These are phyloP conservation scores for Falciphora oryzae DNA, from an alignment of 2,329 filamentous ascomycete genomes.

Conservation along the genomic window DNA sequence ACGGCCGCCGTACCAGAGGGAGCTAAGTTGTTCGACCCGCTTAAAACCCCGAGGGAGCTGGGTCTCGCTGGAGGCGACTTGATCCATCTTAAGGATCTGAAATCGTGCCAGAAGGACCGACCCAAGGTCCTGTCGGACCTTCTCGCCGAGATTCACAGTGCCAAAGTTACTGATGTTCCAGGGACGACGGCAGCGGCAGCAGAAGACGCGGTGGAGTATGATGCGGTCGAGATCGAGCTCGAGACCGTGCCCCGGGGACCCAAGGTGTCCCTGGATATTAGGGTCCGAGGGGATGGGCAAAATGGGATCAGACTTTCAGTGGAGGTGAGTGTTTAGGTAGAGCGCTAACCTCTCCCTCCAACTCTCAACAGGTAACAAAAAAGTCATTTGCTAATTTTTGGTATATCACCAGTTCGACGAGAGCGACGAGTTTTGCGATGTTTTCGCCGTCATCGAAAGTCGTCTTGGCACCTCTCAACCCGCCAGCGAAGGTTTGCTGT, in stretches of 20 bases:
- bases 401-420: too few species aligned
- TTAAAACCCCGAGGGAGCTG: neutral
- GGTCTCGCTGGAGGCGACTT: neutral
- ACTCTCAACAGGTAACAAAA: too few species aligned
- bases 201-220: neutral
- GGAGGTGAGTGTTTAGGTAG: too few species aligned
- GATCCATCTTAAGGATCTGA: slow-evolving; percentile 6
- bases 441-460: too few species aligned
- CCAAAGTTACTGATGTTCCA: neutral
- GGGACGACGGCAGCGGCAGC: neutral
- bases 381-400: too few species aligned
- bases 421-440: too few species aligned
- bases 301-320: neutral
- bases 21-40: neutral
- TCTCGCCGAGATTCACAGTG: neutral
- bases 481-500: too few species aligned
- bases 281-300: neutral
- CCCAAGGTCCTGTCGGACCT: neutral
- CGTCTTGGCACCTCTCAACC: too few species aligned
- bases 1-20: neutral
- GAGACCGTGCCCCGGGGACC: neutral
- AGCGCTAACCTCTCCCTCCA: too few species aligned
- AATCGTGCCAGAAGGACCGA: neutral
- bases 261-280: neutral
- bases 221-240: neutral